Conservation (phyloP, 345 rosid species). For the Geranium brycei region DNA sequence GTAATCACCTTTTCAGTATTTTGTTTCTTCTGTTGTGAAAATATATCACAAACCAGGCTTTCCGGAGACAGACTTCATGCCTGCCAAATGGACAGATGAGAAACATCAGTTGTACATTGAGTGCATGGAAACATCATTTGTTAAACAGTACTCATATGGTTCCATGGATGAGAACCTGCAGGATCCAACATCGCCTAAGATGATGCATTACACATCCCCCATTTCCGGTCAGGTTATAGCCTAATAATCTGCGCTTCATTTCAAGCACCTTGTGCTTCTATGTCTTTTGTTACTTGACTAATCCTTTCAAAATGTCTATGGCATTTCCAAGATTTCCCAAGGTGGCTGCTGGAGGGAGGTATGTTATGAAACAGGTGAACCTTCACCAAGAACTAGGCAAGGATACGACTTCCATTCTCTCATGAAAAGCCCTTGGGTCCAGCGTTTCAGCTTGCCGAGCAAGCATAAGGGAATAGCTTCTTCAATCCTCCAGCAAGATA, state of each 20-base stretch:
- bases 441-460: constrained; percentile 18
- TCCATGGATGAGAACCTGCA: constrained; percentile 26
- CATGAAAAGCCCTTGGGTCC: constrained; percentile 49
- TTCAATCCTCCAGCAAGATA: constrained; percentile 6
- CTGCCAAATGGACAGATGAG: constrained; percentile 76
- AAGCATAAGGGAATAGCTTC: constrained; percentile 9
- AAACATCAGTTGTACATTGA: constrained; percentile 74
- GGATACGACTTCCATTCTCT: constrained; percentile 11
- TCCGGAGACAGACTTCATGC: constrained; percentile 18
- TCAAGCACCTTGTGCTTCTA: background rate
- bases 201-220: constrained; percentile 5
- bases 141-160: constrained; percentile 40
- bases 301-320: background rate
- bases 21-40: too few relatives aligned
- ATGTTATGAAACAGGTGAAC: constrained; percentile 21
- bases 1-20: too few relatives aligned
- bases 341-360: constrained; percentile 50
- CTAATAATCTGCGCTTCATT: background rate
- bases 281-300: too few relatives aligned
- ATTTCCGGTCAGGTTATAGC: constrained; percentile 54
- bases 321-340: constrained; percentile 53
- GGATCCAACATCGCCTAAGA: constrained; percentile 16
- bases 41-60: constrained; percentile 23
- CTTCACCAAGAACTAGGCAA: constrained; percentile 3
- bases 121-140: constrained; percentile 83